phyloP scores from a whole-genome alignment of 2,329 filamentous ascomycete species.

The Fusarium subglutinans region DNA sequence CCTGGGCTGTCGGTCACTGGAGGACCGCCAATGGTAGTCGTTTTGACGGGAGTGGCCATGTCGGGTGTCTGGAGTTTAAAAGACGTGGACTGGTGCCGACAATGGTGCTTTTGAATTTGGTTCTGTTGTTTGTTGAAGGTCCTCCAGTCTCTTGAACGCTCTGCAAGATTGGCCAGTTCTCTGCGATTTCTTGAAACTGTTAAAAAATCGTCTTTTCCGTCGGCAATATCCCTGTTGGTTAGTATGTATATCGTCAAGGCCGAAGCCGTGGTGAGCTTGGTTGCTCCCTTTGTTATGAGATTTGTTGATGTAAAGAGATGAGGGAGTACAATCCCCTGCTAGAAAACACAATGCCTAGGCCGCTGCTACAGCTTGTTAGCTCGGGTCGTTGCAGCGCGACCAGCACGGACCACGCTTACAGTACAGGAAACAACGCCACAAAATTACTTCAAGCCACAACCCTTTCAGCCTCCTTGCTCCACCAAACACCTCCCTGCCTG shows the following conservation, averaged over 20 bases:
- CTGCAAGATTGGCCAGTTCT: not conserved
- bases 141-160: constrained; percentile 1
- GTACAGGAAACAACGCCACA: constrained; percentile 15
- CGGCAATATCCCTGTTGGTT: constrained; percentile 38
- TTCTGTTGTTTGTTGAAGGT: constrained; percentile 3
- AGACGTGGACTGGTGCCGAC: not conserved
- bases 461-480: not conserved
- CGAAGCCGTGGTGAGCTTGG: constrained; percentile 45
- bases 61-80: not conserved
- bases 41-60: constrained; percentile 47
- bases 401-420: constrained; percentile 22
- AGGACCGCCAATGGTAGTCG: constrained; percentile 55
- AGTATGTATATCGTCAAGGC: constrained; percentile 44
- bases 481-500: constrained; percentile 7
- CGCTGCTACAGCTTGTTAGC: constrained; percentile 23
- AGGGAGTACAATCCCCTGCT: constrained; percentile 27
- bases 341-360: constrained; percentile 37
- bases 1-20: constrained; percentile 69
- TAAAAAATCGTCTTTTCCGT: not conserved
- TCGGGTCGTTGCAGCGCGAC: constrained; percentile 37
- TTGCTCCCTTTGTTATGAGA: constrained; percentile 41
- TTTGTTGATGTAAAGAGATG: constrained; percentile 47
- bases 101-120: not conserved
- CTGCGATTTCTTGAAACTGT: not conserved
- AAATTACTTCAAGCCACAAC: constrained; percentile 21